Evolutionary conservation across 2,329 filamentous ascomycete genomes (phyloP).

Genomic region (Eutypa lata): DNA sequence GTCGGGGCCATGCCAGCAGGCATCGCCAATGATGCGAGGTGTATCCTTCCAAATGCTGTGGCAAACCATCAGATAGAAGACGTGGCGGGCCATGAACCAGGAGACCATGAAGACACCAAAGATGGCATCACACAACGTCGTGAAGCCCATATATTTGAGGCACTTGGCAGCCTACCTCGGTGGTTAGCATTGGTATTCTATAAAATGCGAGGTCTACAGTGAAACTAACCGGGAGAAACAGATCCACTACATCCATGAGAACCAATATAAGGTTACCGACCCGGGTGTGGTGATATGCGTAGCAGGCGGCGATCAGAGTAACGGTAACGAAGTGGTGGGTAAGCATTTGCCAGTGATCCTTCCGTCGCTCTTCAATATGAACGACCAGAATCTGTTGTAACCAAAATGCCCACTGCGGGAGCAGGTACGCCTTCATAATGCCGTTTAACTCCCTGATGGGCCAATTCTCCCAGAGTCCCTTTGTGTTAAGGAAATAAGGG

Average conservation of each 20-base stretch:
- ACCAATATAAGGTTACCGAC: slow-evolving; percentile 87
- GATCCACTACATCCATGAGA: slow-evolving; percentile 90
- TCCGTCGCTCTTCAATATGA: slow-evolving; percentile 89
- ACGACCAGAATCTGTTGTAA: slow-evolving; percentile 91
- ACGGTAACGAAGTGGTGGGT: slow-evolving; percentile 91
- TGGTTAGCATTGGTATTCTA: slow-evolving; percentile 4
- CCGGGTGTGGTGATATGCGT: slow-evolving; percentile 81
- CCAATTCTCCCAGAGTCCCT: slow-evolving; percentile 80
- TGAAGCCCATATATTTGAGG: slow-evolving; percentile 82
- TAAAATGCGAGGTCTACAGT: not conserved
- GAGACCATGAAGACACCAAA: slow-evolving; percentile 83
- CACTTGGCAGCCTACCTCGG: slow-evolving; percentile 74
- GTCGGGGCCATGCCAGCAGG: slow-evolving; percentile 66
- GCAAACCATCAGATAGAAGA: slow-evolving; percentile 74
- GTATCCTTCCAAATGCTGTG: slow-evolving; percentile 76
- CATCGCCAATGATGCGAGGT: slow-evolving; percentile 58
- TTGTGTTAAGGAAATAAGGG: slow-evolving; percentile 72
- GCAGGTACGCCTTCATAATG: slow-evolving; percentile 82
- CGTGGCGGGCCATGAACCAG: slow-evolving; percentile 82
- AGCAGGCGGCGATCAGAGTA: slow-evolving; percentile 74
- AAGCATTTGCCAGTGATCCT: slow-evolving; percentile 96
- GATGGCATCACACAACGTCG: slow-evolving; percentile 71
- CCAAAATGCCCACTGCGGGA: slow-evolving; percentile 90
- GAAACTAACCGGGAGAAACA: slow-evolving; percentile 73
- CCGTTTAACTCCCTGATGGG: slow-evolving; percentile 72